Conservation (phyloP, 495 filamentous ascomycete genomes). For the Penicillium odoratum region DNA sequence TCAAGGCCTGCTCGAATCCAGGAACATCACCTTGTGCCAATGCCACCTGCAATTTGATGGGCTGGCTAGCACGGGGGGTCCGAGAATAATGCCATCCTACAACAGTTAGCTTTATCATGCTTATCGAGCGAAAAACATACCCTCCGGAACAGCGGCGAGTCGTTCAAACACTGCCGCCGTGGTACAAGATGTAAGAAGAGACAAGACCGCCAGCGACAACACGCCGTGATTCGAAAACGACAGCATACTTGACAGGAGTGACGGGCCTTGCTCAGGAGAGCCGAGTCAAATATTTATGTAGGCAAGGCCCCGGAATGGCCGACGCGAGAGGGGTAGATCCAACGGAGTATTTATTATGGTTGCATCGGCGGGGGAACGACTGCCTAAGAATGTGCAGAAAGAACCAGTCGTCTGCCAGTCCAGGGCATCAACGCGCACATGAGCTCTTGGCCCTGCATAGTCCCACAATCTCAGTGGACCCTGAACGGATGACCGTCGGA, state of each 20-base stretch:
- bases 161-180: conserved; percentile 41
- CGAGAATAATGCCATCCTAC: conserved; percentile 41
- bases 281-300: conserved; percentile 18
- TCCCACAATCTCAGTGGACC: conserved; percentile 19
- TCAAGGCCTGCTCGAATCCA: conserved; percentile 61
- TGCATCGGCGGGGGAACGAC: conserved; percentile 26
- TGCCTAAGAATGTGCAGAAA: conserved; percentile 17
- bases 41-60: conserved; percentile 47
- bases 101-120: neutral
- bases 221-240: conserved; percentile 30
- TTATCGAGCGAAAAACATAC: conserved; percentile 18
- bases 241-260: conserved; percentile 26
- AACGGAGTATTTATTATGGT: conserved; percentile 26
- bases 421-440: neutral
- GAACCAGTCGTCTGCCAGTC: neutral
- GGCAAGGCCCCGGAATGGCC: conserved; percentile 12
- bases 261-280: neutral
- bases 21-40: conserved; percentile 56
- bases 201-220: conserved; percentile 43
- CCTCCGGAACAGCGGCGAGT: conserved; percentile 36
- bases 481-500: conserved; percentile 19
- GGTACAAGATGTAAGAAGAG: conserved; percentile 38
- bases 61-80: conserved; percentile 30
- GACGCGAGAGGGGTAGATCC: conserved; percentile 7
- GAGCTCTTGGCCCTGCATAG: conserved; percentile 16